These are phyloP conservation scores for Pistacia atlantica DNA, from an alignment of 345 rosid species.

Conservation along the genomic window DNA sequence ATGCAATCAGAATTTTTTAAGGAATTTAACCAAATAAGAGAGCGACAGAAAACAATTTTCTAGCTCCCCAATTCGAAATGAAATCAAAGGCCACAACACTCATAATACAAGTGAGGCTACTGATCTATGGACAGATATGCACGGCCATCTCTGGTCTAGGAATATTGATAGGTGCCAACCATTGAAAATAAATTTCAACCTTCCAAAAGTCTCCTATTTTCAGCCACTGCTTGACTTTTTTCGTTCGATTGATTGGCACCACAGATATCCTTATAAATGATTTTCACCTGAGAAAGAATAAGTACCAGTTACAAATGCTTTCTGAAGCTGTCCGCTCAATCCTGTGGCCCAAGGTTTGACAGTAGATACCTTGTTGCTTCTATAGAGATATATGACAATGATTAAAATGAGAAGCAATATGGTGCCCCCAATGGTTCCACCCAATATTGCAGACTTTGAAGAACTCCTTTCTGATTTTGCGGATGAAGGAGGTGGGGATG, in stretches of 20 bases:
- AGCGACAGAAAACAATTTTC: background rate
- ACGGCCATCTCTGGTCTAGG: background rate
- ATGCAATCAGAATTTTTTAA: background rate
- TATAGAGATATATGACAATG: conserved; percentile 37
- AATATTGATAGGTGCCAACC: conserved; percentile 1
- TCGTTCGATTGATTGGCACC: conserved; percentile 14
- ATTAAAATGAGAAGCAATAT: conserved; percentile 37
- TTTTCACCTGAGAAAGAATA: conserved; percentile 15
- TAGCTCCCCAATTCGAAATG: no score
- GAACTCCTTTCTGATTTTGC: background rate
- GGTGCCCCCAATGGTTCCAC: conserved; percentile 43
- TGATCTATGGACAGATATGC: background rate
- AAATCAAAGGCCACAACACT: background rate
- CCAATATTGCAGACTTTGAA: conserved; percentile 27
- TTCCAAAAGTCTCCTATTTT: conserved; percentile 7
- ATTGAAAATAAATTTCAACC: conserved; percentile 16
- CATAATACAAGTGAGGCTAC: background rate
- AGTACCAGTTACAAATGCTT: conserved; percentile 81
- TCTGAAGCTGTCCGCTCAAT: conserved; percentile 90
- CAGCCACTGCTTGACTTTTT: conserved; percentile 10
- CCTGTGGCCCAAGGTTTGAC: conserved; percentile 97
- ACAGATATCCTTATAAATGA: conserved; percentile 18
- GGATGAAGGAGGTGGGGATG: conserved; percentile 25
- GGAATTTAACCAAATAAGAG: conserved; percentile 4
- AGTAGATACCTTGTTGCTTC: conserved; percentile 49